phyloP scores from a whole-genome alignment of 2,329 filamentous ascomycete genomes.

The Arthroderma uncinatum region DNA sequence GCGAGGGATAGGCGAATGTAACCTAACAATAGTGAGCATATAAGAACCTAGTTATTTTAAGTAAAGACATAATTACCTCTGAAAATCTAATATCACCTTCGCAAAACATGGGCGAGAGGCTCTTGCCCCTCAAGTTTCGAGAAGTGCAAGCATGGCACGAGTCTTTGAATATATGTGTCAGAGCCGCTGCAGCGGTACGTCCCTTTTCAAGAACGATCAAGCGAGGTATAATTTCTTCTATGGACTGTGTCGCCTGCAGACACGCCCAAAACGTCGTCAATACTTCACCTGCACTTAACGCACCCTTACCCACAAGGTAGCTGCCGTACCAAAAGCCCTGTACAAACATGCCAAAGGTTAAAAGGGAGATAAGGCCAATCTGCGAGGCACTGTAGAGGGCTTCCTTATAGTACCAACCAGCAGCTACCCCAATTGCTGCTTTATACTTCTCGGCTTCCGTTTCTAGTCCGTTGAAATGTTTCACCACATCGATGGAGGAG shows the following conservation, averaged over 20 bases:
- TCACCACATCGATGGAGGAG: slow-evolving; percentile 69
- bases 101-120: slow-evolving; percentile 35
- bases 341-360: slow-evolving; percentile 69
- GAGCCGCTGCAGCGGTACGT: slow-evolving; percentile 55
- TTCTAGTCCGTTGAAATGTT: slow-evolving; percentile 67
- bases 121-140: slow-evolving; percentile 22
- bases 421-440: slow-evolving; percentile 46
- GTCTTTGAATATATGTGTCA: slow-evolving; percentile 40
- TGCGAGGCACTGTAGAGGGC: slow-evolving; percentile 60
- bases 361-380: slow-evolving; percentile 60
- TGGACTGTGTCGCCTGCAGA: slow-evolving; percentile 61
- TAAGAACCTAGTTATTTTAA: slow-evolving; percentile 12
- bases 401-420: slow-evolving; percentile 54
- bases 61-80: slow-evolving; percentile 43
- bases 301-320: slow-evolving; percentile 51
- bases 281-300: slow-evolving; percentile 53
- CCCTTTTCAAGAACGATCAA: slow-evolving; percentile 70
- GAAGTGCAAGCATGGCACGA: slow-evolving; percentile 1
- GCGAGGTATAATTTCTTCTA: slow-evolving; percentile 65
- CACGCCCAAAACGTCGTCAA: slow-evolving; percentile 79
- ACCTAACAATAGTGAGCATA: slow-evolving; percentile 43
- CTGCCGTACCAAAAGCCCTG: slow-evolving; percentile 84
- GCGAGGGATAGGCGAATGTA: slow-evolving; percentile 71
- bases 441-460: slow-evolving; percentile 59
- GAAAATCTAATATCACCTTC: slow-evolving; percentile 58